Evolutionary conservation across 2,329 filamentous ascomycete species (phyloP).

Genomic region (Trichoderma atroviride): DNA sequence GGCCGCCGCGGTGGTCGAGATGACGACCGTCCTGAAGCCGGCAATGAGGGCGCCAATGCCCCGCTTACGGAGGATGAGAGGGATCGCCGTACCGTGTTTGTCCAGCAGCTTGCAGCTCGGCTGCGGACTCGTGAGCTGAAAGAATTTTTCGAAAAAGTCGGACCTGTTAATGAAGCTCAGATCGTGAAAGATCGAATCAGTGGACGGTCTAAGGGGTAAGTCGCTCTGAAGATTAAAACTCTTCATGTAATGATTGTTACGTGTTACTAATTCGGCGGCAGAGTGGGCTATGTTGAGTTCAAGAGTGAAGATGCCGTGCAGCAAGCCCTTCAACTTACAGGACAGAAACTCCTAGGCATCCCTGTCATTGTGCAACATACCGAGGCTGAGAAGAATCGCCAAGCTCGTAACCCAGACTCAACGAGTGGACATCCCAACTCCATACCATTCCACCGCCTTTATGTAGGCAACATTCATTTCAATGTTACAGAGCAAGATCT

Average conservation of each 20-base stretch:
- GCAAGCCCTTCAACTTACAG: conserved; percentile 94
- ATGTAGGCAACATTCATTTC: conserved; percentile 99
- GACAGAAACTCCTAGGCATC: conserved; percentile 97
- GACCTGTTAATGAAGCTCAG: conserved; percentile 93
- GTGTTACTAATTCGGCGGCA: conserved; percentile 50
- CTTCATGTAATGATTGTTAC: neutral
- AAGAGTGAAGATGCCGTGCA: conserved; percentile 92
- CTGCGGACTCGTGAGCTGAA: conserved; percentile 90
- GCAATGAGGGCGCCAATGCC: conserved; percentile 59
- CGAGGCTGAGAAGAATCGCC: conserved; percentile 98
- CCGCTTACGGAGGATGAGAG: conserved; percentile 92
- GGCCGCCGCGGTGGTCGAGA: conserved; percentile 57
- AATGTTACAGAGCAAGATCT: conserved; percentile 96
- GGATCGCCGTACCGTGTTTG: conserved; percentile 95
- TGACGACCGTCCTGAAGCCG: conserved; percentile 48
- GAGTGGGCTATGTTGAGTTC: conserved; percentile 99
- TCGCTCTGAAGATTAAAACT: conserved; percentile 6
- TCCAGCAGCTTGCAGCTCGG: conserved; percentile 95
- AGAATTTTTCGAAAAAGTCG: conserved; percentile 92
- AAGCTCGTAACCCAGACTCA: conserved; percentile 80
- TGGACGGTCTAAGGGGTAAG: conserved; percentile 94
- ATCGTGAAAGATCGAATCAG: conserved; percentile 98
- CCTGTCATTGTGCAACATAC: conserved; percentile 98
- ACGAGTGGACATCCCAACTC: conserved; percentile 73
- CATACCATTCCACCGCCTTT: conserved; percentile 94